Base-by-base conservation (phyloP, 2,329 filamentous ascomycete species). In the Phialocephala subalpina region DNA sequence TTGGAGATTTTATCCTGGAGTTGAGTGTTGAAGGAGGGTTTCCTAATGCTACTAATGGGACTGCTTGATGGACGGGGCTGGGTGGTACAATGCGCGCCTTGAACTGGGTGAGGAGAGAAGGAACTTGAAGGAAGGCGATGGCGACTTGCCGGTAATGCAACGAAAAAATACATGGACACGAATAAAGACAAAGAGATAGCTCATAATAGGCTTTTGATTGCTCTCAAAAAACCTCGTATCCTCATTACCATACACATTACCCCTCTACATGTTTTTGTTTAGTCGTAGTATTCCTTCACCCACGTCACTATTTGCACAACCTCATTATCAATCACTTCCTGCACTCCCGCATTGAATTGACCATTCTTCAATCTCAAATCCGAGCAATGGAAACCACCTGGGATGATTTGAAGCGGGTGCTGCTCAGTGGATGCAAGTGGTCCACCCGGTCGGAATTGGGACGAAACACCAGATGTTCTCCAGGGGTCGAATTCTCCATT, bases 401-500 rank as follows among this genome's bases (percentile, higher is more conserved):
- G 81, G 55, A 90, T 83, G 22, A 89, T 70, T 61, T 82, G 79
- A 12, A 88, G 78, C 0, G 87, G 86, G 0, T 81, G 80, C 29
- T 82, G 72, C 0, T 74, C 29, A 0, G 82, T 85, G 12, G 82
- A 81, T 62, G 75, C 16, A 18, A 88, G 74, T 1, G 86, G 85
- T 0, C 87, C 87, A 6, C 81, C 84, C 0, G 86, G 85, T 22
- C 86, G 80, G 73, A 82, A 82, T 29, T 81, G 78, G 20, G 84
- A 85, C 0, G 82, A 83, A 0, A 89, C 82, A 3, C 82, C 82
- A 0, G 83, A 81, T 3, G 84, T 81, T 38, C 82, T 80, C 87
- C 87, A 90, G 6, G 87, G 87, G 73, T 90, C 87, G 63, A 79
- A 85, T 74, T 87, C 80, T 52, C 84, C 87, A 70, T 89, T 89